Evolutionary conservation across 2,329 filamentous ascomycete species (phyloP).

Genomic region (Ophiostoma tasmaniense): DNA sequence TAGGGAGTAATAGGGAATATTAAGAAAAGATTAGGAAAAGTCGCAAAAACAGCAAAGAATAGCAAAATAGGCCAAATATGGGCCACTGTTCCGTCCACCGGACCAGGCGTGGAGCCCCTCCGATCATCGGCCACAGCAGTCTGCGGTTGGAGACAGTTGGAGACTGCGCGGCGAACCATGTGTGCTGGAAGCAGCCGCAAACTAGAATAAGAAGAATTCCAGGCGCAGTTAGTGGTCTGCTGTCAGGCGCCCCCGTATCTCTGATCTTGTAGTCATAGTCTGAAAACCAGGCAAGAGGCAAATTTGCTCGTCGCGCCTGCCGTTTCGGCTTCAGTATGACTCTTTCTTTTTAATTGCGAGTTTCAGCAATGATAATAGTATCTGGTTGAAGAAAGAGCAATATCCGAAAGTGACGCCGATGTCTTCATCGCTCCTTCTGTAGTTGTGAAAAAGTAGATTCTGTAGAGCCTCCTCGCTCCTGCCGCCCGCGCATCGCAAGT

Average conservation of each 20-base stretch:
- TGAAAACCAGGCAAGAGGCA: not conserved
- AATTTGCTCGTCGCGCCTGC: not conserved
- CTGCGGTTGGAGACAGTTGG: not conserved
- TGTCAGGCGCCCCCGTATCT: not conserved
- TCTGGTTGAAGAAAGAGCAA: no score
- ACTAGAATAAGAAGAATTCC: conserved; percentile 6
- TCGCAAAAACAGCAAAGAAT: not conserved
- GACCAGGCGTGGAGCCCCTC: conserved; percentile 15
- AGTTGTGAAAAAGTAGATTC: not conserved
- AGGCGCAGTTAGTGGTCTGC: not conserved
- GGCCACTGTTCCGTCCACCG: conserved; percentile 15
- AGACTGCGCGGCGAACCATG: not conserved
- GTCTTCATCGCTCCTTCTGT: not conserved
- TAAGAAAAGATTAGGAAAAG: not conserved
- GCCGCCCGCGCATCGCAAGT: not conserved
- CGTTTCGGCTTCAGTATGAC: not conserved
- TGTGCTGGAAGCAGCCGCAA: not conserved
- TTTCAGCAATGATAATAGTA: not conserved
- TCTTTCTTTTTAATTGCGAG: not conserved
- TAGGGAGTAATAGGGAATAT: not conserved
- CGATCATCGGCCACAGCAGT: conserved; percentile 18
- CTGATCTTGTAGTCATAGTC: not conserved
- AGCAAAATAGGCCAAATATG: not conserved
- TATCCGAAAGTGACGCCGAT: not conserved
- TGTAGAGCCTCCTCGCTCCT: not conserved